A percentile compares a stretch with the other conserved stretches of the same genome.
These are phyloP conservation scores for Naegleria gruberi DNA, from an alignment of 208 protist species.

Conservation along the genomic window DNA sequence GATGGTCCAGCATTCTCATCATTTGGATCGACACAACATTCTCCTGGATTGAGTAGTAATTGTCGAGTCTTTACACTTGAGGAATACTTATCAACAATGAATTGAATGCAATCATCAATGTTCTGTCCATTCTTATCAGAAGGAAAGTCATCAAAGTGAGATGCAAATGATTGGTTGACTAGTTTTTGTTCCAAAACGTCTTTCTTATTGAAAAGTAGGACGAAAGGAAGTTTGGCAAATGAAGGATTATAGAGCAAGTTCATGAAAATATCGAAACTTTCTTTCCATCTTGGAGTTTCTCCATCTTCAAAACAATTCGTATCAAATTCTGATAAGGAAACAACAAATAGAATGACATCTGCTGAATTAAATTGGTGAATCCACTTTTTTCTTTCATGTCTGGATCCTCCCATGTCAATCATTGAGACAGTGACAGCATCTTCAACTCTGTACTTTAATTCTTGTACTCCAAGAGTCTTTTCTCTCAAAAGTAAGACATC, in stretches of 20 bases:
- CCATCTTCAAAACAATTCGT: slow-evolving; percentile 34
- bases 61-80: no score
- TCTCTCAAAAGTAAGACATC: slow-evolving; percentile 60
- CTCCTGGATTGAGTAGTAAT: no score
- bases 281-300: no score
- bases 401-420: slow-evolving; percentile 4
- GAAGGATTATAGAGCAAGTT: no score
- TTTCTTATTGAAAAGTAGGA: background rate
- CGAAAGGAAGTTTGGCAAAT: background rate
- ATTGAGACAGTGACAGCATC: background rate
- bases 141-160: background rate
- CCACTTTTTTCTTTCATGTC: slow-evolving; percentile 4
- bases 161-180: background rate
- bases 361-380: slow-evolving; percentile 72
- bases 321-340: slow-evolving; percentile 59
- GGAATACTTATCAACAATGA: no score
- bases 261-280: no score
- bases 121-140: no score
- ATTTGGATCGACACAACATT: no score
- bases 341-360: slow-evolving; percentile 61
- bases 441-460: slow-evolving; percentile 48
- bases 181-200: background rate
- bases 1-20: no score
- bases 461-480: slow-evolving; percentile 68
- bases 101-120: no score